Percentiles rank a stretch among this genome's conserved stretches.
phyloP scores from a whole-genome alignment of 306 rosid genomes.

The Lathyrus aphaca region DNA sequence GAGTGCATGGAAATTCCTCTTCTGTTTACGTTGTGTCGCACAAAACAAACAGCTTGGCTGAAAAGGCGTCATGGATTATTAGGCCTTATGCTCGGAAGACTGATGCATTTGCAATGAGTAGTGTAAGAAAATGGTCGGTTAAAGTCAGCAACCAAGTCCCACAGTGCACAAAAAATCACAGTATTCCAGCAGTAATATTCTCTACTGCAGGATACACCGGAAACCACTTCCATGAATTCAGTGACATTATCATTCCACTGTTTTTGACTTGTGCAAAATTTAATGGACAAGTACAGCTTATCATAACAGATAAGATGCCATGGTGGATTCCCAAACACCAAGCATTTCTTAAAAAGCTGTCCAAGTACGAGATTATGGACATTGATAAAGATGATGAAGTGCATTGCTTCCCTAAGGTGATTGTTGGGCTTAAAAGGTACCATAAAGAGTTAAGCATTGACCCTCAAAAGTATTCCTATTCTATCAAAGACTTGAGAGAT shows the following conservation, averaged over 20 bases:
- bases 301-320: constrained; percentile 48
- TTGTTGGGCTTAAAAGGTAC: constrained; percentile 68
- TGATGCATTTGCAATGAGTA: constrained; percentile 57
- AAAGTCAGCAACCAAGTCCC: constrained; percentile 41
- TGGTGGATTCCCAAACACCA: constrained; percentile 62
- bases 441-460: constrained; percentile 64
- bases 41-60: constrained; percentile 32
- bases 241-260: constrained; percentile 72
- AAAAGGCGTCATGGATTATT: constrained; percentile 60
- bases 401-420: constrained; percentile 74
- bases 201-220: constrained; percentile 76
- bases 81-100: constrained; percentile 76
- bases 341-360: constrained; percentile 53
- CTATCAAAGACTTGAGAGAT: constrained; percentile 73
- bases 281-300: constrained; percentile 69
- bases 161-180: constrained; percentile 55
- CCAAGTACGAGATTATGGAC: constrained; percentile 60
- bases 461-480: constrained; percentile 56
- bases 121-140: constrained; percentile 27
- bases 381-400: constrained; percentile 62
- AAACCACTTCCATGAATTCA: constrained; percentile 86
- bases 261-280: constrained; percentile 64
- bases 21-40: constrained; percentile 54
- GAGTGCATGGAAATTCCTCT: constrained; percentile 58
- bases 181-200: constrained; percentile 69